Percentiles rank a stretch among this genome's conserved stretches.
These are phyloP conservation scores for Mycena latifolia DNA, from an alignment of 768 basidiomycete genomes.

Conservation along the genomic window DNA sequence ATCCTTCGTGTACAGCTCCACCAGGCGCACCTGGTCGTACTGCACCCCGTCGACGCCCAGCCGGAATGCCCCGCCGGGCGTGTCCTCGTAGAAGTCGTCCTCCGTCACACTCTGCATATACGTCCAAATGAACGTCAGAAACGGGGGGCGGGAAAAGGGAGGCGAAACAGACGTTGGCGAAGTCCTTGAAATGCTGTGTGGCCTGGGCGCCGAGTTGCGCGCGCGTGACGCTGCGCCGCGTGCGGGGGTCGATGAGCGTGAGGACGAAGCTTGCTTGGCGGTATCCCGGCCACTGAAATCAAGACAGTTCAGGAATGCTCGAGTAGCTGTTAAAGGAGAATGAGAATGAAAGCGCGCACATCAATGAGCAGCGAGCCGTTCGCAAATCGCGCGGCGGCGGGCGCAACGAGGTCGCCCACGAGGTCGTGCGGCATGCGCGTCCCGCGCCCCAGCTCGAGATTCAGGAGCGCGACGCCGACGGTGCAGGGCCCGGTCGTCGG, in stretches of 20 bases:
- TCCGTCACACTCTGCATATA: constrained; percentile 16
- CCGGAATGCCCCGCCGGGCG: not conserved
- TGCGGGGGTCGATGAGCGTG: constrained; percentile 25
- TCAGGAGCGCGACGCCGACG: constrained; percentile 27
- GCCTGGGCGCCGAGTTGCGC: constrained; percentile 28
- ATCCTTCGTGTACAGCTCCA: constrained; percentile 31
- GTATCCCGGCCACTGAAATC: constrained; percentile 33
- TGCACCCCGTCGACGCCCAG: constrained; percentile 25
- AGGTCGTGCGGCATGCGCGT: not conserved
- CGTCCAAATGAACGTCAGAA: too few species aligned
- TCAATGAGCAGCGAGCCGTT: constrained; percentile 16
- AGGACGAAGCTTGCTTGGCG: constrained; percentile 22
- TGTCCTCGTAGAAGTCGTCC: constrained; percentile 1
- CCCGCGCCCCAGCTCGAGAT: constrained; percentile 26
- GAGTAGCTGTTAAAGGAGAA: not conserved
- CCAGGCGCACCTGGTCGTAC: constrained; percentile 32
- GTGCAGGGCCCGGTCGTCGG: constrained; percentile 31
- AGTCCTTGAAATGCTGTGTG: constrained; percentile 31
- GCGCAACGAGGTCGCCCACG: constrained; percentile 18
- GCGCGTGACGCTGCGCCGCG: constrained; percentile 23
- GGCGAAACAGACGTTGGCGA: constrained; percentile 18
- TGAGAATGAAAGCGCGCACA: too few species aligned
- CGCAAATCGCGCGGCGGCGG: not conserved
- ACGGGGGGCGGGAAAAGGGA: too few species aligned
- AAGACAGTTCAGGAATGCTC: not conserved